These are phyloP conservation scores for Mycena maculata DNA, from an alignment of 768 basidiomycete species.

Conservation along the genomic window DNA sequence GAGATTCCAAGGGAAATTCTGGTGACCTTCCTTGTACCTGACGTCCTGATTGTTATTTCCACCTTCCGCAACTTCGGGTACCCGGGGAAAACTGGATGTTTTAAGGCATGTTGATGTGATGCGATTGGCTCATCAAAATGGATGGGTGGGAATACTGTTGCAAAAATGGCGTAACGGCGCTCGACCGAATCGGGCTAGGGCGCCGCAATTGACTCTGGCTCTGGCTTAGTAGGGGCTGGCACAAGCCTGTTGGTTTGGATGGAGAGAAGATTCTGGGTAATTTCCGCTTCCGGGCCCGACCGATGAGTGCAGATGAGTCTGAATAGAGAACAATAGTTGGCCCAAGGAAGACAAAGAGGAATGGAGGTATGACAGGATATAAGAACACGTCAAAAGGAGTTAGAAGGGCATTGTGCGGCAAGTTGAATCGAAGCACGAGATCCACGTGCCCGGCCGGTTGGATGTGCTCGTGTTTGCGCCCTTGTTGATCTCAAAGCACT, in stretches of 20 bases:
- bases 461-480: too few species aligned
- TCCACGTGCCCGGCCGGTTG: constrained; percentile 20
- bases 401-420: constrained; percentile 27
- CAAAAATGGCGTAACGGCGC: constrained; percentile 27
- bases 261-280: constrained; percentile 3
- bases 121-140: constrained; percentile 34
- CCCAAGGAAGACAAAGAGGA: background rate
- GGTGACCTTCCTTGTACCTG: constrained; percentile 30
- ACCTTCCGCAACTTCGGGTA: constrained; percentile 27
- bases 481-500: constrained; percentile 34
- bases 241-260: background rate
- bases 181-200: constrained; percentile 16
- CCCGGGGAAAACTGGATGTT: constrained; percentile 20
- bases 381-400: constrained; percentile 17
- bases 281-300: background rate
- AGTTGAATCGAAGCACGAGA: constrained; percentile 20
- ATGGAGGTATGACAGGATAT: constrained; percentile 14
- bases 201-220: constrained; percentile 22
- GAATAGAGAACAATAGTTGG: constrained; percentile 14
- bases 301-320: background rate
- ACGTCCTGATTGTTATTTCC: constrained; percentile 34
- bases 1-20: constrained; percentile 34
- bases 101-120: constrained; percentile 21
- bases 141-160: constrained; percentile 28
- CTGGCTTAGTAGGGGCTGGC: constrained; percentile 26